A percentile compares a stretch with the other conserved stretches of the same genome.
Conservation (phyloP, 257 asterid genomes). For the Voacanga thouarsii region DNA sequence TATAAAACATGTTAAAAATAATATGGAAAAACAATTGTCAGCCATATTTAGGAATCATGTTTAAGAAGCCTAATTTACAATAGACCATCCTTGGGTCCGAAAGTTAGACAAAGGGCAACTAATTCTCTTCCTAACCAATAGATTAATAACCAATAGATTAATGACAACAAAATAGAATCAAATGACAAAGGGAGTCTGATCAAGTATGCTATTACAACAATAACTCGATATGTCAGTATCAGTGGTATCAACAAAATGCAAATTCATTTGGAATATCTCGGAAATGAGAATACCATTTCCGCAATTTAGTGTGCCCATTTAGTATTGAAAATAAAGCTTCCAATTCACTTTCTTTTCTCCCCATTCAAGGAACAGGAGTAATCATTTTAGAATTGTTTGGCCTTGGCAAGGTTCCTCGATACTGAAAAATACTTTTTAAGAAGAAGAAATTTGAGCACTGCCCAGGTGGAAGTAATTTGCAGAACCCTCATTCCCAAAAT, state of each 20-base stretch:
- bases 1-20: background rate
- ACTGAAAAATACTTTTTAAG: background rate
- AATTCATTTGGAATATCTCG: background rate
- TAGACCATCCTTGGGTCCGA: background rate
- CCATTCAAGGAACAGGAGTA: background rate
- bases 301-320: background rate
- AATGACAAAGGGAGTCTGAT: background rate
- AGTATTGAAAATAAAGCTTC: background rate
- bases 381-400: background rate
- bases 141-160: background rate
- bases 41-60: background rate
- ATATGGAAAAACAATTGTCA: background rate
- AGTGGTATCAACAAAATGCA: background rate
- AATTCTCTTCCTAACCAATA: background rate
- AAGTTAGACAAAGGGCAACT: background rate
- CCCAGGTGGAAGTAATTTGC: background rate
- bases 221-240: background rate
- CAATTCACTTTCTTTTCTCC: background rate
- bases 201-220: too few relatives aligned
- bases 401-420: background rate
- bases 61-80: background rate
- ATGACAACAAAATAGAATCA: background rate
- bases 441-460: too few relatives aligned
- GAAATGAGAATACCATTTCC: background rate
- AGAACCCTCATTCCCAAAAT: background rate